Percentiles rank a stretch among this genome's conserved stretches.
phyloP scores from a whole-genome alignment of 345 rosid species.

The Microcos paniculata region DNA sequence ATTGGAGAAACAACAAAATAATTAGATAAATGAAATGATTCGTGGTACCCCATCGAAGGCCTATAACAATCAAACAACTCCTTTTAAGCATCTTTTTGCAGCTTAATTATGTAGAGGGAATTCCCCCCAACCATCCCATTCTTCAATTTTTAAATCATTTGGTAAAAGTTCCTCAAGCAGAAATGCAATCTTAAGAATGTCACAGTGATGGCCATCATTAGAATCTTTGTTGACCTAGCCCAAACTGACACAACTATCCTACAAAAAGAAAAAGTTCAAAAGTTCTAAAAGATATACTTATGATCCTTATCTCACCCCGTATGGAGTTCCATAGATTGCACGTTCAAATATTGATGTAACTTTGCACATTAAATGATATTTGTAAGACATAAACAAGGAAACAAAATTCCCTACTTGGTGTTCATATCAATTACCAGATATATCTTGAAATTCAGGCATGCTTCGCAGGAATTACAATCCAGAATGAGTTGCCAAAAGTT shows the following conservation, averaged over 20 bases:
- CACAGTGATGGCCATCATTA: neutral
- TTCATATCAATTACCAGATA: constrained; percentile 57
- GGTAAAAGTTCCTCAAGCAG: neutral
- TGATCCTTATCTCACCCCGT: neutral
- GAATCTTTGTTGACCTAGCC: neutral
- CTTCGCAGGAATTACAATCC: constrained; percentile 76
- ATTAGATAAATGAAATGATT: neutral
- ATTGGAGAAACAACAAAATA: constrained; percentile 6
- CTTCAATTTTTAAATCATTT: neutral
- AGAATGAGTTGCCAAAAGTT: constrained; percentile 77
- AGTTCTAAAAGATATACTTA: neutral
- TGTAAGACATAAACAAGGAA: neutral
- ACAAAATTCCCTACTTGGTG: neutral
- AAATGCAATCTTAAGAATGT: neutral
- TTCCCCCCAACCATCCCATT: neutral
- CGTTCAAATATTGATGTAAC: neutral
- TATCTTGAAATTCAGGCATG: constrained; percentile 86
- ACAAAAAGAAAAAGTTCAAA: neutral
- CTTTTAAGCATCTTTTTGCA: neutral
- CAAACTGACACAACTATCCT: neutral
- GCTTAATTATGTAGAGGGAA: neutral
- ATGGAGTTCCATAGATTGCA: neutral
- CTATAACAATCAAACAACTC: neutral
- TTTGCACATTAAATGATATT: neutral
- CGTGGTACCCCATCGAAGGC: neutral